Evolutionary conservation across 2,329 filamentous ascomycete species (phyloP).

Genomic region (Sclerotinia spermophila): DNA sequence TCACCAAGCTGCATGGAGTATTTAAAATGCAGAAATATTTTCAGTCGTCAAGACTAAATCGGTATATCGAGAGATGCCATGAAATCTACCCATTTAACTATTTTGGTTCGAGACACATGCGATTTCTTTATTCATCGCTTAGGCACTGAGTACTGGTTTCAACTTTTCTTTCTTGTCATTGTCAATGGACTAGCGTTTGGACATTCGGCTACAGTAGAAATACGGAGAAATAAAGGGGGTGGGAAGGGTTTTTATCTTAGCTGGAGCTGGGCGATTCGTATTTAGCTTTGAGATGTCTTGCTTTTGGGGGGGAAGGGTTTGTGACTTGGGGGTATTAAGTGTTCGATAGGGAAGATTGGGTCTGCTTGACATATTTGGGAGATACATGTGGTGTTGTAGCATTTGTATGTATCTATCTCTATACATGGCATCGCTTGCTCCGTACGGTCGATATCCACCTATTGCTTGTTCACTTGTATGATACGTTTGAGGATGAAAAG

Average conservation of each 20-base stretch:
- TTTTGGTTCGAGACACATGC: not conserved
- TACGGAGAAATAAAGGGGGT: not conserved
- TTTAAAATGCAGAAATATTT: no score
- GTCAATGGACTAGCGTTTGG: not conserved
- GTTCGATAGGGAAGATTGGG: not conserved
- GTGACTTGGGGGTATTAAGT: not conserved
- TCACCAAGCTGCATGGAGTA: no score
- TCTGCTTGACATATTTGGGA: not conserved
- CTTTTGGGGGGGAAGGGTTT: not conserved
- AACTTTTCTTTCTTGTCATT: not conserved
- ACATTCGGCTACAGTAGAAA: not conserved
- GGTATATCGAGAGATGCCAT: no score
- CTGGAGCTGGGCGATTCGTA: not conserved
- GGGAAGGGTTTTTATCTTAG: not conserved
- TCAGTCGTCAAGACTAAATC: no score
- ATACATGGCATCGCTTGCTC: not conserved
- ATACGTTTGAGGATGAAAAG: accelerated
- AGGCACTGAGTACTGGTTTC: not conserved
- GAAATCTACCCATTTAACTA: no score
- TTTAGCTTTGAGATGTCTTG: not conserved
- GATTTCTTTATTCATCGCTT: not conserved
- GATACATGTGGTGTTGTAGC: not conserved
- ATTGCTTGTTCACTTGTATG: not conserved
- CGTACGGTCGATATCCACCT: not conserved
- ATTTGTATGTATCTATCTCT: not conserved